Evolutionary conservation across 2,329 filamentous ascomycete species (phyloP).

Genomic region (Gyromitra esculenta): DNA sequence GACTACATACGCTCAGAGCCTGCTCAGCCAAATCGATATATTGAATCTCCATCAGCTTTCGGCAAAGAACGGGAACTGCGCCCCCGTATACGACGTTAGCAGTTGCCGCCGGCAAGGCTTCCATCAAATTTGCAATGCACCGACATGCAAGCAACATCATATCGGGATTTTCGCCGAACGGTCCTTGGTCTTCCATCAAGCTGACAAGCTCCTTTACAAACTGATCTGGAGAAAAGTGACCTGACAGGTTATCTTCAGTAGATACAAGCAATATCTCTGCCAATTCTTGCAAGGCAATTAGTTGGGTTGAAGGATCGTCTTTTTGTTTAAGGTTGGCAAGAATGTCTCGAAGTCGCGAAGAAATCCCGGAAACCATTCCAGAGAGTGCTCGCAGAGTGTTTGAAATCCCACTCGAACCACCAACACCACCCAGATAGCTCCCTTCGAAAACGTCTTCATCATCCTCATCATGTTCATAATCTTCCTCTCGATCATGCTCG

Average conservation of each 20-base stretch:
- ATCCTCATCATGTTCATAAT: constrained; percentile 65
- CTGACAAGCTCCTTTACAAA: constrained; percentile 94
- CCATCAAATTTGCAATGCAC: constrained; percentile 96
- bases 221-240: constrained; percentile 91
- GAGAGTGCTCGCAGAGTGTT: constrained; percentile 85
- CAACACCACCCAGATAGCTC: constrained; percentile 73
- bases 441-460: constrained; percentile 69
- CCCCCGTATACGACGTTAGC: constrained; percentile 98
- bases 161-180: constrained; percentile 88
- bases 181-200: constrained; percentile 85
- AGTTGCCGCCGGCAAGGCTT: constrained; percentile 89
- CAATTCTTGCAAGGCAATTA: constrained; percentile 90
- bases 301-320: constrained; percentile 84
- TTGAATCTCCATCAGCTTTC: constrained; percentile 93
- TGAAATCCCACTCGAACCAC: constrained; percentile 75
- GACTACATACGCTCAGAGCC: constrained; percentile 75
- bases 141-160: constrained; percentile 97
- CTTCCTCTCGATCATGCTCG: constrained; percentile 71
- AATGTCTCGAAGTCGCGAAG: constrained; percentile 80
- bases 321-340: constrained; percentile 80
- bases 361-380: constrained; percentile 89
- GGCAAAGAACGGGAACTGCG: constrained; percentile 91
- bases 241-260: constrained; percentile 94
- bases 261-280: constrained; percentile 93
- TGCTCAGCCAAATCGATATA: constrained; percentile 98